A percentile compares a stretch with the other conserved stretches of the same genome.
These are phyloP conservation scores for Phytophthora tubulina DNA, from an alignment of 352 stramenopile genomes.

Conservation along the genomic window DNA sequence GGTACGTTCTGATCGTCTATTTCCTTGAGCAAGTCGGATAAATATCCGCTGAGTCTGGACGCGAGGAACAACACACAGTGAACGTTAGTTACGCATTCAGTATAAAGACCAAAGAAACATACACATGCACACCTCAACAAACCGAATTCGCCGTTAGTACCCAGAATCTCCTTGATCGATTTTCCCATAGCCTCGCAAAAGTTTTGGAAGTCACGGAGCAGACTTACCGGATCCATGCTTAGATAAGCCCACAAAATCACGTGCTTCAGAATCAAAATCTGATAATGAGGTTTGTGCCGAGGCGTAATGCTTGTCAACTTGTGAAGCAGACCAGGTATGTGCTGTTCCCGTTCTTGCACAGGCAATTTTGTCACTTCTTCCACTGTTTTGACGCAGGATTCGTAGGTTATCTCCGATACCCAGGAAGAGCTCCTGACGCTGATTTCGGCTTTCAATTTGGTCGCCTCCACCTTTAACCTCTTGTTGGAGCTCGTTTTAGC, in stretches of 20 bases:
- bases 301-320: slow-evolving; percentile 1
- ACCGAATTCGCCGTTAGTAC: not conserved
- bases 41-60: not conserved
- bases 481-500: no score
- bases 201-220: not conserved
- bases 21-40: not conserved
- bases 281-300: not conserved
- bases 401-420: not conserved
- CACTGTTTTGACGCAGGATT: slow-evolving; percentile 3
- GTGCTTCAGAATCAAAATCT: slow-evolving; percentile 10
- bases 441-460: not conserved
- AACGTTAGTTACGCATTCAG: not conserved
- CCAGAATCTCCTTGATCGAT: not conserved
- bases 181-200: slow-evolving; percentile 4
- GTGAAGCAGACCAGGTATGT: not conserved
- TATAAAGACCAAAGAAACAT: not conserved
- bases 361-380: slow-evolving; percentile 8
- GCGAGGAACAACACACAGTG: not conserved
- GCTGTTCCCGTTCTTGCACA: not conserved
- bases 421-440: not conserved
- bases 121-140: slow-evolving; percentile 1
- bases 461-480: not conserved
- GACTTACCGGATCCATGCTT: not conserved
- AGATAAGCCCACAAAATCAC: slow-evolving; percentile 10
- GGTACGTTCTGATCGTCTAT: no score